phyloP scores from a whole-genome alignment of 441 rosid genomes.

The Viola pubescens region DNA sequence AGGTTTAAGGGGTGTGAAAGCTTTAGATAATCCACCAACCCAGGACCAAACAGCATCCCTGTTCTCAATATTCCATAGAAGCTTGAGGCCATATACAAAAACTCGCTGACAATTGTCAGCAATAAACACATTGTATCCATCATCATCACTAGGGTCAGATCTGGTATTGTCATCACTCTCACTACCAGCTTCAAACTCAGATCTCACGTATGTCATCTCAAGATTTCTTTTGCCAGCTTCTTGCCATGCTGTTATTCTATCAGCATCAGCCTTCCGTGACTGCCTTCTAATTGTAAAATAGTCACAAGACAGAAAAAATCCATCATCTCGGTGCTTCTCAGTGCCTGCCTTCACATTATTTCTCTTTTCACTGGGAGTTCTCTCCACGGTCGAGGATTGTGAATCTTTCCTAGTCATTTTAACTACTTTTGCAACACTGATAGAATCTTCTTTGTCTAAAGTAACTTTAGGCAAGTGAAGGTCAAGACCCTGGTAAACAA shows the following conservation, averaged over 20 bases:
- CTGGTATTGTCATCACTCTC: conserved; percentile 87
- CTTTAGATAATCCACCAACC: conserved; percentile 93
- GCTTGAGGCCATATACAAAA: conserved; percentile 94
- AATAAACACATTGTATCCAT: conserved; percentile 86
- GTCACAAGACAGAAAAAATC: conserved; percentile 88
- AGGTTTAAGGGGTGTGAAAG: conserved; percentile 84
- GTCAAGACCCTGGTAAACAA: conserved; percentile 92
- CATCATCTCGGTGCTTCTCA: conserved; percentile 85
- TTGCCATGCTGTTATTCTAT: conserved; percentile 94
- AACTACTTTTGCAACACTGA: conserved; percentile 45
- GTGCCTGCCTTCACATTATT: conserved; percentile 31
- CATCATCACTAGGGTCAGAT: conserved; percentile 96
- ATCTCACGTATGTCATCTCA: conserved; percentile 89
- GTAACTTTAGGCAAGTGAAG: conserved; percentile 80
- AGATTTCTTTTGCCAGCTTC: conserved; percentile 94
- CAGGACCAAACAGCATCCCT: conserved; percentile 97
- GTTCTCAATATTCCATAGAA: conserved; percentile 84
- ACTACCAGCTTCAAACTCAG: conserved; percentile 94
- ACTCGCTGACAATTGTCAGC: conserved; percentile 97
- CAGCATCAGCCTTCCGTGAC: conserved; percentile 89
- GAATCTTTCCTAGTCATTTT: conserved; percentile 53
- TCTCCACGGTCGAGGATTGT: conserved; percentile 51
- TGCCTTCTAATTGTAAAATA: conserved; percentile 97
- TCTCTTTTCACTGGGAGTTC: conserved; percentile 59
- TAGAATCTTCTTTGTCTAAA: conserved; percentile 52